Percentiles rank a stretch among this genome's conserved stretches.
Evolutionary conservation across 495 filamentous ascomycete species (phyloP).

Genomic region (Hyaloscypha bicolor): DNA sequence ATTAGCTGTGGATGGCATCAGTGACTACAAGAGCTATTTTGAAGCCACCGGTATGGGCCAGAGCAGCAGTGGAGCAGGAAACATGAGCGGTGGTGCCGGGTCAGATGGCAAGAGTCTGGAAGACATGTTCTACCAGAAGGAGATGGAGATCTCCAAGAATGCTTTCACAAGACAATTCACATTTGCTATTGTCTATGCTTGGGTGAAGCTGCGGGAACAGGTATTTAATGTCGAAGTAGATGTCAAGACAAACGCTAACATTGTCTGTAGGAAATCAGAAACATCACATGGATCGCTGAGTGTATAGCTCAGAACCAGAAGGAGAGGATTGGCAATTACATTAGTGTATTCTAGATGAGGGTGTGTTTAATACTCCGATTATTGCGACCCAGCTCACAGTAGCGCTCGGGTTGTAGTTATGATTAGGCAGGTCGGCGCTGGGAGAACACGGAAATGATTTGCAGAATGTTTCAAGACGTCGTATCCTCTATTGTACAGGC

Average conservation of each 20-base stretch:
- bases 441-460: conserved; percentile 28
- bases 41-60: conserved; percentile 87
- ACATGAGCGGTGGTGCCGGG: conserved; percentile 77
- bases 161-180: conserved; percentile 98
- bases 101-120: conserved; percentile 88
- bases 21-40: conserved; percentile 93
- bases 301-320: conserved; percentile 99
- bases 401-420: conserved; percentile 22
- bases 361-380: conserved; percentile 9
- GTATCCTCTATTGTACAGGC: conserved; percentile 7
- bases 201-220: conserved; percentile 97
- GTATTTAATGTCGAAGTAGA: conserved; percentile 51
- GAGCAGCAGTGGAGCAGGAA: conserved; percentile 70
- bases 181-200: conserved; percentile 91
- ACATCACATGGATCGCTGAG: conserved; percentile 99
- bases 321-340: conserved; percentile 97
- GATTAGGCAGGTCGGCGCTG: conserved; percentile 28
- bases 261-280: conserved; percentile 79
- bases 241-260: conserved; percentile 9
- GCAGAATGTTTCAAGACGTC: conserved; percentile 13
- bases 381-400: conserved; percentile 13
- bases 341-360: conserved; percentile 78
- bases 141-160: conserved; percentile 96
- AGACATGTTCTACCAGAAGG: conserved; percentile 98
- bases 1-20: conserved; percentile 86